Conservation (phyloP, 2,329 filamentous ascomycete species). For the Pseudogymnoascus sp. region DNA sequence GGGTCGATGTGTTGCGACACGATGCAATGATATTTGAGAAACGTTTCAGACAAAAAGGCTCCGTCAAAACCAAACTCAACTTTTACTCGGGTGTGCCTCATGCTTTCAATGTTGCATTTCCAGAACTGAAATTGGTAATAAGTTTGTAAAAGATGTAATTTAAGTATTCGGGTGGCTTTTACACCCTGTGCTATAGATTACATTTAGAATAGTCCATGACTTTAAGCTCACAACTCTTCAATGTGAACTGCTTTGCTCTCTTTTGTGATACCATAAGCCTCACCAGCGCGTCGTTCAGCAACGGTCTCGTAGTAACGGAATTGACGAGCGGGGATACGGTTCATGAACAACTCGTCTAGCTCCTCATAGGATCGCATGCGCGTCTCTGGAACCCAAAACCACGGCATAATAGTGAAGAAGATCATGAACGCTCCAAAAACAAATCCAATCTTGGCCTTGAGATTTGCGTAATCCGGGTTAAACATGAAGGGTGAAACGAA, state of each 20-base stretch:
- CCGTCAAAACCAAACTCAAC: background rate
- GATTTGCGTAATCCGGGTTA: conserved; percentile 30
- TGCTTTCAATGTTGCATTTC: background rate
- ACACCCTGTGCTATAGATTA: background rate
- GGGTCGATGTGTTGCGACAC: background rate
- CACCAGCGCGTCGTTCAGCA: background rate
- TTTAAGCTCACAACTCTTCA: background rate
- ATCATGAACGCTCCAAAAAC: conserved; percentile 31
- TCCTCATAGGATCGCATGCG: conserved; percentile 17
- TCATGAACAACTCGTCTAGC: conserved; percentile 18
- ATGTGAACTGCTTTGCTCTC: background rate
- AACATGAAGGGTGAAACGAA: conserved; percentile 33
- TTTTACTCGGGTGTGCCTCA: background rate
- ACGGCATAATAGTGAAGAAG: conserved; percentile 28
- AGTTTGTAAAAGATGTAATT: background rate
- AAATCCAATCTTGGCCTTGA: conserved; percentile 34
- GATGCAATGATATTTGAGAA: background rate
- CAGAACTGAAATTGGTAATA: background rate
- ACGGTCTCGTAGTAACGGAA: conserved; percentile 11
- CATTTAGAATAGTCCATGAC: background rate
- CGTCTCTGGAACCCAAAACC: conserved; percentile 32
- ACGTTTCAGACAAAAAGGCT: background rate
- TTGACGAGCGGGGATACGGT: conserved; percentile 13
- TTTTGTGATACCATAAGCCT: background rate
- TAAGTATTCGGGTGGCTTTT: background rate